A percentile compares a stretch with the other conserved stretches of the same genome.
These are phyloP conservation scores for Gyromitra esculenta DNA, from an alignment of 2,329 filamentous ascomycete species.

Conservation along the genomic window DNA sequence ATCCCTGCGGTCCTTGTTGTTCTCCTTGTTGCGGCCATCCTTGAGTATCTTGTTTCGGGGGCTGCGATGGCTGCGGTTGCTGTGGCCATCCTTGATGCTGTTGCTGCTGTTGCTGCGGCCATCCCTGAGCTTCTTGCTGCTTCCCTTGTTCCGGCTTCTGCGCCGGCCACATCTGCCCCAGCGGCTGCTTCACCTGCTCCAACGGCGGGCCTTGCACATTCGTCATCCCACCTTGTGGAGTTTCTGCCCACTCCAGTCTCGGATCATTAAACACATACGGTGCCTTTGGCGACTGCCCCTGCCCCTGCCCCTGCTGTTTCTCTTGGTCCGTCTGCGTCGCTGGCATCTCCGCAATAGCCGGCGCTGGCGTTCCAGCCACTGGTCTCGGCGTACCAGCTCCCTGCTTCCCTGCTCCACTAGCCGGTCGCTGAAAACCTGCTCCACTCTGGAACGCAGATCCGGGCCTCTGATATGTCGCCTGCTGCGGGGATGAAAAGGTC, in stretches of 20 bases:
- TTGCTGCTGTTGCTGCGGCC: constrained; percentile 17
- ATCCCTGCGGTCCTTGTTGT: background rate
- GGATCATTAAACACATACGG: constrained; percentile 39
- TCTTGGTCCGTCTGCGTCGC: background rate
- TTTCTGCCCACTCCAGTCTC: constrained; percentile 27
- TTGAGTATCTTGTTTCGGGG: background rate
- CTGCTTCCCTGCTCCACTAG: constrained; percentile 18
- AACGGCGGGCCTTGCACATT: constrained; percentile 31
- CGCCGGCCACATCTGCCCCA: constrained; percentile 20
- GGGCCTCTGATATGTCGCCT: constrained; percentile 9
- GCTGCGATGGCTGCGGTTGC: constrained; percentile 26
- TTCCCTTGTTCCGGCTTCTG: background rate
- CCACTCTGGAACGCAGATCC: constrained; percentile 14
- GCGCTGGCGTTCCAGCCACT: background rate
- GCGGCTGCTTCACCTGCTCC: constrained; percentile 21
- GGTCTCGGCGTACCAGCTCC: constrained; percentile 8
- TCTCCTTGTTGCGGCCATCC: constrained; percentile 8
- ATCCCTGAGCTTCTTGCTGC: background rate
- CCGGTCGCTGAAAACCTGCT: constrained; percentile 20
- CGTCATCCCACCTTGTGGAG: constrained; percentile 28
- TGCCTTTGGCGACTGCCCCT: background rate
- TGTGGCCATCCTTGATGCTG: constrained; percentile 9
- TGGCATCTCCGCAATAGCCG: constrained; percentile 14
- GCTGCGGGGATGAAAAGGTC: constrained; percentile 15
- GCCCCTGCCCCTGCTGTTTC: background rate